Evolutionary conservation across 768 basidiomycete genomes (phyloP).

Genomic region (Leucosporidium yakuticum): DNA sequence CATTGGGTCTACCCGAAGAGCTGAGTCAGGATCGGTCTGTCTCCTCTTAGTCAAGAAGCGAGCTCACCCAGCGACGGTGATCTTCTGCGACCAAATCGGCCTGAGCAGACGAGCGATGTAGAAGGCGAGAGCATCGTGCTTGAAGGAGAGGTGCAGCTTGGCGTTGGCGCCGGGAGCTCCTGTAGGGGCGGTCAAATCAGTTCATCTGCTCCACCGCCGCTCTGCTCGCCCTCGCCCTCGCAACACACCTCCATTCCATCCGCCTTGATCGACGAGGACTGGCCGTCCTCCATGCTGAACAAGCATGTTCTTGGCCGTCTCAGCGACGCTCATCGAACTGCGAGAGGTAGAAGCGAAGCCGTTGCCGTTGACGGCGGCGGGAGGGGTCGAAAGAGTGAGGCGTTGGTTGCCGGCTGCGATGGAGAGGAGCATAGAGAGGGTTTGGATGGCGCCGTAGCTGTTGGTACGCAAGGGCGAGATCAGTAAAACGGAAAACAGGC

Average conservation of each 20-base stretch:
- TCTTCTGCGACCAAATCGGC: constrained; percentile 77
- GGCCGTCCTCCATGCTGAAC: constrained; percentile 54
- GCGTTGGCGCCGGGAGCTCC: constrained; percentile 25
- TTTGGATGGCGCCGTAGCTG: constrained; percentile 86
- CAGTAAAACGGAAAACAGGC: background rate
- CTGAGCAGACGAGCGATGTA: constrained; percentile 79
- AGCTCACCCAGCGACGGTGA: constrained; percentile 49
- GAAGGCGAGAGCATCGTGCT: constrained; percentile 78
- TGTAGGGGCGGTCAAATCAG: constrained; percentile 4
- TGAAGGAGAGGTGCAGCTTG: constrained; percentile 58
- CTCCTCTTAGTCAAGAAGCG: background rate
- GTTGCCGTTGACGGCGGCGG: background rate
- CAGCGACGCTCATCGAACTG: constrained; percentile 39
- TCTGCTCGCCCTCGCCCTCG: background rate
- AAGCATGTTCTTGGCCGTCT: constrained; percentile 38
- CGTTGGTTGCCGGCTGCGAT: constrained; percentile 80
- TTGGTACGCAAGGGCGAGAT: background rate
- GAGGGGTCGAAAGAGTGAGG: constrained; percentile 42
- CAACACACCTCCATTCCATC: constrained; percentile 17
- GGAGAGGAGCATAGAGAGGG: constrained; percentile 83
- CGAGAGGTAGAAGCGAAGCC: too few relatives aligned
- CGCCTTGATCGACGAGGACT: constrained; percentile 41
- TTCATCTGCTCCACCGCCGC: background rate
- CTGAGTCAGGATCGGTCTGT: background rate
- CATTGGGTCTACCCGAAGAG: constrained; percentile 46